Evolutionary conservation across 176 grass and related monocot species (phyloP).

Genomic region (Avena sativa): DNA sequence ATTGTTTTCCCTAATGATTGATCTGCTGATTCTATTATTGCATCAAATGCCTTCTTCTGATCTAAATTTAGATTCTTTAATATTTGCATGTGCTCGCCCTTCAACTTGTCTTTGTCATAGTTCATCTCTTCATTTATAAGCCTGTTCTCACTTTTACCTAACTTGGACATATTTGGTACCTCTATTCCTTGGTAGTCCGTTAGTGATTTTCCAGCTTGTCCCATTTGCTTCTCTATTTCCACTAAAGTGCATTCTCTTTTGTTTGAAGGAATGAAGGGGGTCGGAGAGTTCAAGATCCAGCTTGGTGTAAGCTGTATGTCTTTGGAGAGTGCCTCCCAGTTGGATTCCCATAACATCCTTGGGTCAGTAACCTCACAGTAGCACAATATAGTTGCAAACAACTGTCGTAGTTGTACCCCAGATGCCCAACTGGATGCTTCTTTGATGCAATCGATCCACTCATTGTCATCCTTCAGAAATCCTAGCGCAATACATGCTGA

Average conservation of each 20-base stretch:
- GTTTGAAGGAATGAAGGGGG: not conserved
- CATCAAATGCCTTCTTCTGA: constrained; percentile 6
- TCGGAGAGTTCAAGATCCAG: not conserved
- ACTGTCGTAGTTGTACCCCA: not conserved
- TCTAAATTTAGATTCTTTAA: not conserved
- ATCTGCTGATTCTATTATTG: constrained; percentile 19
- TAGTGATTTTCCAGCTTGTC: not conserved
- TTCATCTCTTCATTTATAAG: constrained; percentile 18
- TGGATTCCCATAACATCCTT: constrained; percentile 22
- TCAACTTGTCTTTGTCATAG: constrained; percentile 12
- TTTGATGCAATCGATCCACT: constrained; percentile 33
- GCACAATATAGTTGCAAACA: constrained; percentile 39
- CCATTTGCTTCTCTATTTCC: constrained; percentile 12
- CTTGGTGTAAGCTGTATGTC: constrained; percentile 2
- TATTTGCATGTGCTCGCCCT: not conserved
- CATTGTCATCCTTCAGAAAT: constrained; percentile 37
- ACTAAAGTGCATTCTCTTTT: not conserved
- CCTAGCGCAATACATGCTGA: constrained; percentile 38
- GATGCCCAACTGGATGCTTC: constrained; percentile 32
- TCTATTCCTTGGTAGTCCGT: constrained; percentile 12
- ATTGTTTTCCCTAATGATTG: constrained; percentile 6
- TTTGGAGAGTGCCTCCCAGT: constrained; percentile 10
- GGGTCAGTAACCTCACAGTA: constrained; percentile 18
- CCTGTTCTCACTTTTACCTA: not conserved
- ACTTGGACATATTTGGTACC: not conserved